Evolutionary conservation across 345 rosid genomes (phyloP), one percentile per base, ranked within the genome.

Genomic region (Sisymbrium irio): DNA sequence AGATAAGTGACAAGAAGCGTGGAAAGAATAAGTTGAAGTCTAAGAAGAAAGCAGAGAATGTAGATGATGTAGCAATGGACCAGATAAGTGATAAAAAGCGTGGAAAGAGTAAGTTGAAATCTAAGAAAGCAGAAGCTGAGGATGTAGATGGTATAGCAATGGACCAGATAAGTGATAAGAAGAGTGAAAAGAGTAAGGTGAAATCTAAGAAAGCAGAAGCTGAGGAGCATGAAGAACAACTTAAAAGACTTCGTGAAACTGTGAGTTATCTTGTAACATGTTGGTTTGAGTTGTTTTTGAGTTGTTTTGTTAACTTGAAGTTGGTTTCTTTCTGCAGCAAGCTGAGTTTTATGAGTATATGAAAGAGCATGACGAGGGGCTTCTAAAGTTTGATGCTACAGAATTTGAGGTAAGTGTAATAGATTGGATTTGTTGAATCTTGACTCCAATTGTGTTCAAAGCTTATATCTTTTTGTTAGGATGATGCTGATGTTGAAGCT

Each of bases 291-390:
- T 10, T 39, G 28, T 22, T 22, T 47, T 68, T 59, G 25, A 45
- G 28, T 51, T 71, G 25, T 22, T 22, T 22, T 22, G 25, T 27
- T 62, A 22, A 56, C 53, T 69, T 42, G 41, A 4, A 14, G 25
- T 28, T 63, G 59, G 3, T 49, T 37, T 65, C n/a, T 69, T 58
- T 75, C 30, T 73, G 73, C 85, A 95, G 99, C 91, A 95, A 54
- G 90, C 96, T 11, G 98, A 95, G 36, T 95, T 95, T 81, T 92
- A 49, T 49, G 53, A 87, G 75, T 95, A 77, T 62, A 77, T 95
- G 87, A 85, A 89, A 83, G 88, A 92, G 72, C 84, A 86, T 73
- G 96, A 87, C 65, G 71, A 80, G 64, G 92, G 77, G 82, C 91
- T 95, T 78, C 89, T 92, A 4, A 85, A 82, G 33, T 95, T 95